Conservation (phyloP, 805 yeast genomes). For the Alloascoidea hylecoeti region DNA sequence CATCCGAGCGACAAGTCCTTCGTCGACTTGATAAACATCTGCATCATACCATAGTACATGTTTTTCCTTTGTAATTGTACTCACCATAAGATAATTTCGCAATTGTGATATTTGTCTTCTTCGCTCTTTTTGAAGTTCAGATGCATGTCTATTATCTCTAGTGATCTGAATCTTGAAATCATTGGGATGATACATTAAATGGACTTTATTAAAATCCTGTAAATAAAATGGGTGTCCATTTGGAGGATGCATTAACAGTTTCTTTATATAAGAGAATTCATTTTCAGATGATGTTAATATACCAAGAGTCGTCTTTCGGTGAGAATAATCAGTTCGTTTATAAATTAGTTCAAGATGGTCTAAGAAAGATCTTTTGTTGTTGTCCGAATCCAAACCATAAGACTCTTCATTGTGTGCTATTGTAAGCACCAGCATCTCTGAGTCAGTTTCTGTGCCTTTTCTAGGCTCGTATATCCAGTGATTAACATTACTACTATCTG, state of each 20-base stretch:
- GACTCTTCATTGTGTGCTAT: conserved; percentile 1
- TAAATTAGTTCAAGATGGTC: neutral
- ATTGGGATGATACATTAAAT: neutral
- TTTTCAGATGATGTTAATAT: conserved; percentile 1
- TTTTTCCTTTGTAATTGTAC: neutral
- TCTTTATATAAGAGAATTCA: neutral
- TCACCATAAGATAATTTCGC: neutral
- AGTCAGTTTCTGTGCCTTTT: neutral
- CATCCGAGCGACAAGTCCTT: neutral
- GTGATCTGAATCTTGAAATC: neutral
- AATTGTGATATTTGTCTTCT: neutral
- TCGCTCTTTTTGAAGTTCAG: neutral
- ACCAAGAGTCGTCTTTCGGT: neutral
- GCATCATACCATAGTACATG: conserved; percentile 1
- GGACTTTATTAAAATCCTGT: neutral
- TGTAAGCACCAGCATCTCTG: neutral
- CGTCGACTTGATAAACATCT: neutral
- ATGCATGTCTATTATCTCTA: neutral
- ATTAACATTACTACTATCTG: no score
- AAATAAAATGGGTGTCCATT: neutral
- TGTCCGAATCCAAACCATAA: neutral
- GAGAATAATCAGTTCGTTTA: neutral
- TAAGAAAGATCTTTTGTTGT: neutral
- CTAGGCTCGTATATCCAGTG: no score
- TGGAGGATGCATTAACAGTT: neutral